Base-by-base conservation (phyloP, 2,329 filamentous ascomycete genomes). In the Microdochium paspali region DNA sequence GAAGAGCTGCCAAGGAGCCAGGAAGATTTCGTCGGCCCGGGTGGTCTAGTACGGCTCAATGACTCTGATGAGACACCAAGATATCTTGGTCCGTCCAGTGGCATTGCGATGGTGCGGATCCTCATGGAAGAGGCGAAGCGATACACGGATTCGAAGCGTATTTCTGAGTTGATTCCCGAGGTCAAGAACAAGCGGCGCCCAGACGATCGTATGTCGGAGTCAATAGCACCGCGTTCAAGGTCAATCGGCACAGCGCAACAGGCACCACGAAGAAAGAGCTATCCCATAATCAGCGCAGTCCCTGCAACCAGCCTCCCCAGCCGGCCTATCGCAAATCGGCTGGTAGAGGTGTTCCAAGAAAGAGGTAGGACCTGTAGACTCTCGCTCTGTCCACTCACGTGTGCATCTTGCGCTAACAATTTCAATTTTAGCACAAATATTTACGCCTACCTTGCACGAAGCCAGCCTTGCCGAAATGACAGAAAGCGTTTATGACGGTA, bases 41-140 rank as follows among this genome's bases (percentile, higher is more conserved):
- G 88, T 21, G 90, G 90, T 24, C 79, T 91, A 55, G 88, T 97
- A 56, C 85, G 84, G 40, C 80, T 97, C 46, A 83, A 85, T 58
- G 87, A 91, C 57, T 83, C 84, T 48, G 89, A 95, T 62, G 91
- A 96, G 66, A 84, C 79, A 1, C 83, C 87, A 15, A 87, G 91
- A 52, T 97, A 93, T 62, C 73, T 98, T 2, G 93, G 93, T 0
- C 87, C 93, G 2, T 95, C 90, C 44, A 97, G 91, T 63, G 93
- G 91, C 50, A 95, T 96, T 58, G 88, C 90, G 60, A 95, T 97
- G 72, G 95, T 90, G 12, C 82, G 91, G 25, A 76, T 97, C 55
- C 84, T 98, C 10, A 96, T 98, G 86, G 90, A 96, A 63, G 82
- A 95, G 66, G 91, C 91, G 46, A 97, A 95, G 68, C 85, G 90